Conservation (phyloP, 371 early-diverging fungal species). For the Nematocida sp. region DNA sequence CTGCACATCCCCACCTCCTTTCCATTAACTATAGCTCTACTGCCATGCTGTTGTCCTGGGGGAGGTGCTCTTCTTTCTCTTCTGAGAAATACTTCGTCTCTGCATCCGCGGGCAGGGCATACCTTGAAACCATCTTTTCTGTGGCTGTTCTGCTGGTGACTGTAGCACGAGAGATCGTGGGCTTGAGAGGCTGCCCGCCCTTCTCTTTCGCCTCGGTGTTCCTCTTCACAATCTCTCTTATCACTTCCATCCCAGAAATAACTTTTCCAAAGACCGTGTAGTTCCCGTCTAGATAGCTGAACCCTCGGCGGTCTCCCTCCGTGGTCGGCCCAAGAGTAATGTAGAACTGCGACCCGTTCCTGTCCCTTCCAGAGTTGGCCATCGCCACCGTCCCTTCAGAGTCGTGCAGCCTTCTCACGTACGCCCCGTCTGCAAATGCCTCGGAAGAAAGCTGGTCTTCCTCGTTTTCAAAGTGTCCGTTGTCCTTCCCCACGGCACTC, state of each 20-base stretch:
- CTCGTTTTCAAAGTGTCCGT: conserved; percentile 85
- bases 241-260: conserved; percentile 70
- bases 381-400: conserved; percentile 80
- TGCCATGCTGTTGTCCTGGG: no score
- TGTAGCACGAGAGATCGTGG: neutral
- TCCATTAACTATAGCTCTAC: no score
- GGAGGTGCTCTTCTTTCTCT: neutral
- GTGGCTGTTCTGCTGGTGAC: neutral
- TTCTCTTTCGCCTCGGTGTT: neutral
- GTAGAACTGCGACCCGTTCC: conserved; percentile 96
- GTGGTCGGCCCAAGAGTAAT: conserved; percentile 68
- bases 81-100: neutral
- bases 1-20: no score
- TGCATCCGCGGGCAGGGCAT: neutral
- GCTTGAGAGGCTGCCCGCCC: neutral
- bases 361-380: conserved; percentile 88
- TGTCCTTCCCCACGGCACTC: conserved; percentile 80
- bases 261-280: conserved; percentile 89
- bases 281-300: conserved; percentile 75
- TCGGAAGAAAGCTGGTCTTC: conserved; percentile 68
- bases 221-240: conserved; percentile 6
- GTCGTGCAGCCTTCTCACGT: conserved; percentile 69
- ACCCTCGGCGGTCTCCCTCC: conserved; percentile 72
- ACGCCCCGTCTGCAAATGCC: neutral
- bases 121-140: neutral